A percentile compares a stretch with the other conserved stretches of the same genome.
These are phyloP conservation scores for Brettanomyces bruxellensis DNA, from an alignment of 805 yeast genomes.

Conservation along the genomic window DNA sequence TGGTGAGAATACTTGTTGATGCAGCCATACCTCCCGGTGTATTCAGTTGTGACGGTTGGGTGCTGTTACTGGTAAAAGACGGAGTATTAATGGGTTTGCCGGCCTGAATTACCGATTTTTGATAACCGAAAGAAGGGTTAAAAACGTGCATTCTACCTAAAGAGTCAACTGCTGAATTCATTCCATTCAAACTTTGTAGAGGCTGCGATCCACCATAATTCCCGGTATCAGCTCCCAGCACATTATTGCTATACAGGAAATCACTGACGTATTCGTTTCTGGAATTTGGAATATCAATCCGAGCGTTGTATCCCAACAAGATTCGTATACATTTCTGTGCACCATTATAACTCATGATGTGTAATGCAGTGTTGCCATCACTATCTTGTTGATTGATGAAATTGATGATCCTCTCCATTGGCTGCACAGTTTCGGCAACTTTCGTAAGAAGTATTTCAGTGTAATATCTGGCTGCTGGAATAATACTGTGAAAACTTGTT, in stretches of 20 bases:
- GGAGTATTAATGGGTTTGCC: background rate
- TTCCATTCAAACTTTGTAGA: background rate
- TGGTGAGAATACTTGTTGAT: conserved; percentile 7
- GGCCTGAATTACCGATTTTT: background rate
- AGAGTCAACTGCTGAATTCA: background rate
- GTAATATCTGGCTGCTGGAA: conserved; percentile 78
- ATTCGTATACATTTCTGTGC: conserved; percentile 36
- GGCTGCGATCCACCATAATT: background rate
- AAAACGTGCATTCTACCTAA: background rate
- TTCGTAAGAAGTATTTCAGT: conserved; percentile 68
- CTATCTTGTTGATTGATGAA: conserved; percentile 49
- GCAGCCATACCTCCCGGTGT: background rate
- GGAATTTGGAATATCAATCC: conserved; percentile 42
- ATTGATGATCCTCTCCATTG: conserved; percentile 50
- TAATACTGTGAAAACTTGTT: conserved; percentile 54
- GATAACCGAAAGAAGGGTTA: conserved; percentile 11
- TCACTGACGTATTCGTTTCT: conserved; percentile 33
- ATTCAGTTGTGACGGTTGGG: background rate
- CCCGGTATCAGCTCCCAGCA: background rate
- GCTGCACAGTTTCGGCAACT: conserved; percentile 49
- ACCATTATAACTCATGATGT: conserved; percentile 37
- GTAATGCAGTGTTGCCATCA: conserved; percentile 49
- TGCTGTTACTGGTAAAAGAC: background rate
- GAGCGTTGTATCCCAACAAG: conserved; percentile 40
- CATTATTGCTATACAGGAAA: conserved; percentile 22